Evolutionary conservation across 2,329 filamentous ascomycete species (phyloP).

Genomic region (Colletotrichum zoysiae): DNA sequence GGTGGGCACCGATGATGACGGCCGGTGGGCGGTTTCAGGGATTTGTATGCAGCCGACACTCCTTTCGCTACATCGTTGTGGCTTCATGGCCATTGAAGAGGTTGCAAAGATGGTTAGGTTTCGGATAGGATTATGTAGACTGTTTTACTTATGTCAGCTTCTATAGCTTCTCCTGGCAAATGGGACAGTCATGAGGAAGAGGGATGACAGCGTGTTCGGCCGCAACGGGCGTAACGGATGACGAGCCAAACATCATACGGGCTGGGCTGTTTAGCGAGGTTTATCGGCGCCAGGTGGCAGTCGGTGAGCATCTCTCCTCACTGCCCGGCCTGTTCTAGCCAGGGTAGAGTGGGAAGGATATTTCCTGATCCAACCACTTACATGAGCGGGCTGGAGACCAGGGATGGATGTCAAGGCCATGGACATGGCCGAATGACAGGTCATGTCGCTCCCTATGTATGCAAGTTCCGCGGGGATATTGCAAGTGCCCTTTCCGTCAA

Average conservation of each 20-base stretch:
- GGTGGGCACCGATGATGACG: constrained; percentile 21
- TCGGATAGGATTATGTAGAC: constrained; percentile 3
- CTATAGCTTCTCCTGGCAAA: constrained; percentile 11
- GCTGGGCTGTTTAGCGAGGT: not conserved
- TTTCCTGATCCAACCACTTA: constrained; percentile 39
- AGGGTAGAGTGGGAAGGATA: constrained; percentile 8
- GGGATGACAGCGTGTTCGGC: not conserved
- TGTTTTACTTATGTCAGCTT: constrained; percentile 22
- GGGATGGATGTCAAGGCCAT: constrained; percentile 20
- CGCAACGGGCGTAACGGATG: constrained; percentile 5
- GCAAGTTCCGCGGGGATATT: not conserved
- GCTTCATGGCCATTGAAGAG: constrained; percentile 4
- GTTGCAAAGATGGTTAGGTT: constrained; percentile 20
- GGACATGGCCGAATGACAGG: constrained; percentile 24
- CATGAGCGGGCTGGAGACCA: constrained; percentile 28
- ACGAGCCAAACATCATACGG: not conserved
- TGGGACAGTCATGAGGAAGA: not conserved
- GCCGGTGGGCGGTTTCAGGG: constrained; percentile 14
- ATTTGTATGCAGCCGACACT: constrained; percentile 2
- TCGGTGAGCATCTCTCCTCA: constrained; percentile 31
- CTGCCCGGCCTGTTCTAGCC: not conserved
- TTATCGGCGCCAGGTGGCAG: constrained; percentile 29
- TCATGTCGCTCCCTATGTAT: constrained; percentile 18
- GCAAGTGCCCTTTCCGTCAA: constrained; percentile 6
- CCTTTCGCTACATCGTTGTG: constrained; percentile 9